These are phyloP conservation scores for Toxicodendron radicans DNA, from an alignment of 345 rosid genomes.

Conservation along the genomic window DNA sequence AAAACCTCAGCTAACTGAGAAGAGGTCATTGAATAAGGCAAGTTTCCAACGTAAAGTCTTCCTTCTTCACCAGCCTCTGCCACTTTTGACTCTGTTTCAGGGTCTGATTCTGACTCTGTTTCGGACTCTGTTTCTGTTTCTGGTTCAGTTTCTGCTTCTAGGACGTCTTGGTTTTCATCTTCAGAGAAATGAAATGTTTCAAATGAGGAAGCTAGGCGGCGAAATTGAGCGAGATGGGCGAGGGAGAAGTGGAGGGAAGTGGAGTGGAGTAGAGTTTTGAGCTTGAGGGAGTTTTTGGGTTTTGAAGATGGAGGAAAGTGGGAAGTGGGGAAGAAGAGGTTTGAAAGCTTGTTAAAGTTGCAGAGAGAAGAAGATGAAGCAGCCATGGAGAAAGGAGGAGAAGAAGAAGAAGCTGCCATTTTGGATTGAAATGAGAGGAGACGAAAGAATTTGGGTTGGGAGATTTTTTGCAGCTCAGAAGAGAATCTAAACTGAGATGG, in stretches of 20 bases:
- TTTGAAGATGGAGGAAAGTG: constrained; percentile 28
- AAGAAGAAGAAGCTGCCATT: constrained; percentile 24
- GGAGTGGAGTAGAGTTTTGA: constrained; percentile 31
- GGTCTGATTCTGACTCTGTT: constrained; percentile 29
- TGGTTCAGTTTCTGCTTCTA: constrained; percentile 23
- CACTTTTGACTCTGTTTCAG: constrained; percentile 28
- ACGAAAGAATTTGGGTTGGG: not conserved
- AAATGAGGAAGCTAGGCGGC: constrained; percentile 36
- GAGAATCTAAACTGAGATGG: constrained; percentile 3
- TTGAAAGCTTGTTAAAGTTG: constrained; percentile 8
- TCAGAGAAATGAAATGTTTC: constrained; percentile 33
- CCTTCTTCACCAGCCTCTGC: constrained; percentile 47
- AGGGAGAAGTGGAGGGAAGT: constrained; percentile 28
- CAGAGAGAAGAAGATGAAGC: constrained; percentile 34
- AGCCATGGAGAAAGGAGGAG: constrained; percentile 34
- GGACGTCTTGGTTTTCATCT: constrained; percentile 29
- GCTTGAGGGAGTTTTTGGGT: constrained; percentile 42
- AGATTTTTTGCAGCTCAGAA: not conserved
- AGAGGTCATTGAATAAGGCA: constrained; percentile 73
- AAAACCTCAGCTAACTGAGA: constrained; percentile 61
- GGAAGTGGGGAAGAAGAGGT: constrained; percentile 15
- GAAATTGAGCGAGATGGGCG: constrained; percentile 28
- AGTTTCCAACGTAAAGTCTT: constrained; percentile 79
- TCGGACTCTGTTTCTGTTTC: constrained; percentile 21
- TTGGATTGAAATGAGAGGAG: not conserved